phyloP scores from a whole-genome alignment of 345 rosid genomes.

The Linum tenue region DNA sequence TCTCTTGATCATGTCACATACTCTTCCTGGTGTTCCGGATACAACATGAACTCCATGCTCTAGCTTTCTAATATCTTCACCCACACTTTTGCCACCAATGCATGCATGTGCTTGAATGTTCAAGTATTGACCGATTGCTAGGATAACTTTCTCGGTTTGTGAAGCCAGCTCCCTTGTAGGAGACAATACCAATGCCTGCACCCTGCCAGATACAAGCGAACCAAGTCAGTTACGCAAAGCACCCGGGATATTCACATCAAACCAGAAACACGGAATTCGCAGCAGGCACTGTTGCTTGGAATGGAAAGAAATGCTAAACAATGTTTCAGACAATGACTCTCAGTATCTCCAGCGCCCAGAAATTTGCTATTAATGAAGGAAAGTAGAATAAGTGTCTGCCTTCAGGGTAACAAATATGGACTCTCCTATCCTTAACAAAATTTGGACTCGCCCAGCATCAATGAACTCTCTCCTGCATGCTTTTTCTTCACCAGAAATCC shows the following conservation, averaged over 20 bases:
- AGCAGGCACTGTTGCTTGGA: too few relatives aligned
- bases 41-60: conserved; percentile 66
- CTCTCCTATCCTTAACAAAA: neutral
- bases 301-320: too few relatives aligned
- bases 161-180: conserved; percentile 92
- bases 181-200: conserved; percentile 88
- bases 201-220: conserved; percentile 32
- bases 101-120: conserved; percentile 81
- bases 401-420: neutral
- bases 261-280: neutral
- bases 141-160: conserved; percentile 79
- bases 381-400: neutral
- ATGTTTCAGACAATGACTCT: neutral
- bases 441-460: too few relatives aligned
- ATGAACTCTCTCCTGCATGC: too few relatives aligned
- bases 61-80: conserved; percentile 85
- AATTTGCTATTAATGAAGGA: neutral
- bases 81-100: conserved; percentile 92
- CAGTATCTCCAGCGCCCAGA: neutral
- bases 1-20: conserved; percentile 97
- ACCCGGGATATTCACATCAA: neutral
- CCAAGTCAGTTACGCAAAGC: neutral
- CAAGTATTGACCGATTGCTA: conserved; percentile 62
- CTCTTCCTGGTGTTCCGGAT: conserved; percentile 97
- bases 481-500: too few relatives aligned